Evolutionary conservation across 2,329 filamentous ascomycete species (phyloP).

Genomic region (Aspergillus neoniger): DNA sequence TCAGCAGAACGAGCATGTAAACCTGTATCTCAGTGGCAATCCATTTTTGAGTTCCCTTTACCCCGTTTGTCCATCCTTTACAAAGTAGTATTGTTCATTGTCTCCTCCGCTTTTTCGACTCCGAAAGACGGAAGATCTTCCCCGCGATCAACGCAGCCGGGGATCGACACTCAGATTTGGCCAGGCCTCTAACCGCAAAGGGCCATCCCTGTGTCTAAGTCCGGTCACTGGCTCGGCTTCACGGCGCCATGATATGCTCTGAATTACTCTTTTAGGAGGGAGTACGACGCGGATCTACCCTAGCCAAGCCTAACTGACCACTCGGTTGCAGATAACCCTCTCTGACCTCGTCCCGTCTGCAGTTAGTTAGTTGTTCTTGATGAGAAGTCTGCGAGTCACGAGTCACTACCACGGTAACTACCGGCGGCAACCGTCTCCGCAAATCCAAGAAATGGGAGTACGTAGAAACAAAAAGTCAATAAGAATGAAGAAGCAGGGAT

Average conservation of each 20-base stretch:
- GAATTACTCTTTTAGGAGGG: not conserved
- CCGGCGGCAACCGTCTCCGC: not conserved
- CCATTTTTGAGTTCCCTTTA: not conserved
- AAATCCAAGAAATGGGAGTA: not conserved
- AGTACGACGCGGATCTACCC: not conserved
- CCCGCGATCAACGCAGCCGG: conserved; percentile 18
- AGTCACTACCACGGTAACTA: conserved; percentile 4
- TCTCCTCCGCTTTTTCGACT: not conserved
- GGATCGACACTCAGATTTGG: conserved; percentile 15
- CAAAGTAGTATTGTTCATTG: not conserved
- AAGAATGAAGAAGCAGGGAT: too few species aligned
- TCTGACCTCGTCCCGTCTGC: not conserved
- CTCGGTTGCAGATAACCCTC: conserved; percentile 6
- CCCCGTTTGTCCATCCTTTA: not conserved
- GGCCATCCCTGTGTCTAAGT: not conserved
- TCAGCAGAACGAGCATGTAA: not conserved
- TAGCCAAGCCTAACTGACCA: conserved; percentile 5
- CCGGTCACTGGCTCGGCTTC: not conserved
- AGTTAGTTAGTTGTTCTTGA: too few species aligned
- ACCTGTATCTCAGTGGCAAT: not conserved
- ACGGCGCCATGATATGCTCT: not conserved
- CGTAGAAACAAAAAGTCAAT: not conserved
- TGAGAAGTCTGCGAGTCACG: not conserved
- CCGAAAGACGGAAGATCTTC: conserved; percentile 21
- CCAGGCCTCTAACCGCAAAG: not conserved